Evolutionary conservation across 2,329 filamentous ascomycete species (phyloP).

Genomic region (Diplodia corticola): DNA sequence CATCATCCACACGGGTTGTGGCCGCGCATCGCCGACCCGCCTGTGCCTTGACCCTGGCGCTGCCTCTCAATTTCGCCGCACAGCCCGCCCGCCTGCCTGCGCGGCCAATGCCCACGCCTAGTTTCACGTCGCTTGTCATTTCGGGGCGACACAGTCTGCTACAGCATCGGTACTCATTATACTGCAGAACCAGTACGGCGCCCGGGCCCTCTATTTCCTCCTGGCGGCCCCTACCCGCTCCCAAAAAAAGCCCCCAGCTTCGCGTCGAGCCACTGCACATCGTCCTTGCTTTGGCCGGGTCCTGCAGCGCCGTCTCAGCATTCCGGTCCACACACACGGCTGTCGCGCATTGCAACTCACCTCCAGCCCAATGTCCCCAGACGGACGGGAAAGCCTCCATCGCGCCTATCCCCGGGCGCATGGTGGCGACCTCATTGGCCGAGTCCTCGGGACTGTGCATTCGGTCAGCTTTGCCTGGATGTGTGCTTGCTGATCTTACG

Average conservation of each 20-base stretch:
- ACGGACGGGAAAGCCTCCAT: conserved; percentile 59
- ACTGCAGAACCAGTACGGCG: not conserved
- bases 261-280: conserved; percentile 71
- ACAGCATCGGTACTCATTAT: not conserved
- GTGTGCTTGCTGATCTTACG: conserved; percentile 47
- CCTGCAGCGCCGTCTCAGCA: conserved; percentile 43
- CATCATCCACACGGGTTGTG: not conserved
- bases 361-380: conserved; percentile 61
- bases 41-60: not conserved
- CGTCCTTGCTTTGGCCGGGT: conserved; percentile 68
- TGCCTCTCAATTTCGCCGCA: conserved; percentile 8
- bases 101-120: conserved; percentile 10
- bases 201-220: not conserved
- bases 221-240: conserved; percentile 4
- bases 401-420: conserved; percentile 59
- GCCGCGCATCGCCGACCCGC: not conserved
- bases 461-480: conserved; percentile 19
- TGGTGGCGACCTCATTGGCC: conserved; percentile 67
- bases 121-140: not conserved
- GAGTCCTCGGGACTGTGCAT: conserved; percentile 68
- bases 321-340: not conserved
- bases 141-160: not conserved
- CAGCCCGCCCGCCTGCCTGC: not conserved
- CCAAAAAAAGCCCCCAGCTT: conserved; percentile 43
- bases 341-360: conserved; percentile 40